Conservation (phyloP, 164 flowering plant species). For the Akebia trifoliata region DNA sequence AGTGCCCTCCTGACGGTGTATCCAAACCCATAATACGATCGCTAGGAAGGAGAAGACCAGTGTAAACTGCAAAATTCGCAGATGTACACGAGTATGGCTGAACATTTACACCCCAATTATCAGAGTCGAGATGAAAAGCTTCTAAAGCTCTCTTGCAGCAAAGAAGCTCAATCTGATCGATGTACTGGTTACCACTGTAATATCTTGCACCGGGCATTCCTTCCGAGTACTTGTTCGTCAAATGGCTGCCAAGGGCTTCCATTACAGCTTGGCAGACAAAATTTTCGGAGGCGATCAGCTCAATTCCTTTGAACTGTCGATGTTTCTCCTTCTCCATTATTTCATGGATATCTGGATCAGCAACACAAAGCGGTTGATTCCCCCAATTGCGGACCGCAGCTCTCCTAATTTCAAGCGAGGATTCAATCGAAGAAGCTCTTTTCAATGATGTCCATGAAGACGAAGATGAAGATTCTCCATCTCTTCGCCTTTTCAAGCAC, state of each 20-base stretch:
- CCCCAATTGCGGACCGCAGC: slow-evolving; percentile 52
- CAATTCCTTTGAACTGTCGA: slow-evolving; percentile 63
- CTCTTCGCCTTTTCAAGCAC: slow-evolving; percentile 53
- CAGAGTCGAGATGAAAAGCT: slow-evolving; percentile 62
- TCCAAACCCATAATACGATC: slow-evolving; percentile 95
- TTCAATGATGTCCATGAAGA: slow-evolving; percentile 13
- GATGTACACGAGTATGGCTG: slow-evolving; percentile 93
- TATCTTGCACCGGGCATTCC: slow-evolving; percentile 77
- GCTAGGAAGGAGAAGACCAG: slow-evolving; percentile 67
- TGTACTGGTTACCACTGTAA: slow-evolving; percentile 70
- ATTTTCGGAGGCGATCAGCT: slow-evolving; percentile 76
- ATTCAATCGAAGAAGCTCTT: slow-evolving; percentile 19
- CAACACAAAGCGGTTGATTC: slow-evolving; percentile 38
- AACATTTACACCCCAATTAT: slow-evolving; percentile 89
- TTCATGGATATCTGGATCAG: slow-evolving; percentile 55
- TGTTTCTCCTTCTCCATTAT: slow-evolving; percentile 71
- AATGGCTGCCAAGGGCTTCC: slow-evolving; percentile 71
- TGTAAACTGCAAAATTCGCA: slow-evolving; percentile 81
- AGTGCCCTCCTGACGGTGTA: slow-evolving; percentile 84
- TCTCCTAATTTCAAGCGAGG: slow-evolving; percentile 33
- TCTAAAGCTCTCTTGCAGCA: slow-evolving; percentile 70
- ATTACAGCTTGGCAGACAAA: slow-evolving; percentile 65
- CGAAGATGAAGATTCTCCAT: slow-evolving; percentile 19
- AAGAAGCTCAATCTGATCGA: slow-evolving; percentile 72
- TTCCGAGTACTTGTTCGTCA: slow-evolving; percentile 79